Conservation (phyloP, 331 rosid species). For the Cydonia oblonga region DNA sequence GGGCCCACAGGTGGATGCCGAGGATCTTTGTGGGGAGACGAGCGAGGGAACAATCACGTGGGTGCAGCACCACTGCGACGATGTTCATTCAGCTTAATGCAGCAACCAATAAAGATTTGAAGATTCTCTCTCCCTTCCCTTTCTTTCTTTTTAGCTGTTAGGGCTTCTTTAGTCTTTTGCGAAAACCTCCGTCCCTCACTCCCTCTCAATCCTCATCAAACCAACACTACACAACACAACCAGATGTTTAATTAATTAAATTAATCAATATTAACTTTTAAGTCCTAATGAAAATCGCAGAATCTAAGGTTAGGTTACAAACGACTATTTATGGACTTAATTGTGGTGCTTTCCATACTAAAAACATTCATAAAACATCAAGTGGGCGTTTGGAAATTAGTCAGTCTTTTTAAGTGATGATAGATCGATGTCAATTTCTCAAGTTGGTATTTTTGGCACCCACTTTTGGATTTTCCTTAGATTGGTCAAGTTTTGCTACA, state of each 20-base stretch:
- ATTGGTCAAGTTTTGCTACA: neutral
- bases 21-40: slow-evolving; percentile 69
- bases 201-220: neutral
- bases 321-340: neutral
- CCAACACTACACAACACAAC: neutral
- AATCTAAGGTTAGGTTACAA: slow-evolving; percentile 37
- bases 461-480: neutral
- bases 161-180: neutral
- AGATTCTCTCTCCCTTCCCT: neutral
- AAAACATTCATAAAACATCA: slow-evolving; percentile 12
- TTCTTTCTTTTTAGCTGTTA: neutral
- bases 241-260: slow-evolving; percentile 1
- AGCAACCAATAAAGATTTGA: slow-evolving; percentile 10
- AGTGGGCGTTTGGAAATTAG: slow-evolving; percentile 5
- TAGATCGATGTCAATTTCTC: neutral
- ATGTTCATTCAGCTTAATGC: slow-evolving; percentile 5
- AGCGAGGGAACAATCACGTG: slow-evolving; percentile 45
- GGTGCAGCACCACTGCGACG: slow-evolving; percentile 25
- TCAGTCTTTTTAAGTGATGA: neutral
- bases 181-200: neutral
- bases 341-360: neutral
- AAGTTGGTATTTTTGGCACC: neutral
- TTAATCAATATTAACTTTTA: neutral
- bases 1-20: slow-evolving; percentile 64
- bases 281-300: slow-evolving; percentile 4